A percentile compares a stretch with the other conserved stretches of the same genome.
Conservation (phyloP, 2,329 filamentous ascomycete species). For the Teratosphaeria gauchensis region DNA sequence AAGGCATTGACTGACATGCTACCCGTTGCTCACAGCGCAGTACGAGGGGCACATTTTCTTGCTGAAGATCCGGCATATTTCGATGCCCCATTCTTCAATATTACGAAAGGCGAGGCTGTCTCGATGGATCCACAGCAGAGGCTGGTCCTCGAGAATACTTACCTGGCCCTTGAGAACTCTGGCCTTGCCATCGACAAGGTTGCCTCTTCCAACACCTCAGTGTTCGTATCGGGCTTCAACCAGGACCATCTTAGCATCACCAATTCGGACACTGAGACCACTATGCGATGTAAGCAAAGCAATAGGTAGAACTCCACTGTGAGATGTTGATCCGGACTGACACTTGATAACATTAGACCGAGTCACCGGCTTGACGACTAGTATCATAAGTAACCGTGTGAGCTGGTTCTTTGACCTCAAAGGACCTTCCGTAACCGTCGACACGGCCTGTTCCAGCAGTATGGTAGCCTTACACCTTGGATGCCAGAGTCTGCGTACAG, state of each 20-base stretch:
- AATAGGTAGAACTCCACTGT: too few species aligned
- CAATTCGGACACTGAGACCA: constrained; percentile 1
- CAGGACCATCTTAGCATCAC: not conserved
- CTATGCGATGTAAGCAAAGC: not conserved
- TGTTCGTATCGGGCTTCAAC: constrained; percentile 3
- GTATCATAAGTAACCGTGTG: constrained; percentile 2
- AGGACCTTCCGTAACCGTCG: not conserved
- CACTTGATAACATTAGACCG: not conserved
- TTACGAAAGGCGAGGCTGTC: constrained; percentile 15
- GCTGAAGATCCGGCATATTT: constrained; percentile 1
- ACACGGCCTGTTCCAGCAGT: constrained; percentile 1
- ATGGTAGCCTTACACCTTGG: not conserved
- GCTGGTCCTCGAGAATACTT: constrained; percentile 17
- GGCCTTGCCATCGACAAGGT: constrained; percentile 1
- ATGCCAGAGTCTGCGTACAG: not conserved
- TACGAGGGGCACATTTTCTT: not conserved
- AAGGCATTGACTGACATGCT: too few species aligned
- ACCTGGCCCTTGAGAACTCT: constrained; percentile 22
- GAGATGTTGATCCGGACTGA: too few species aligned
- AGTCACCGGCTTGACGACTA: constrained; percentile 1
- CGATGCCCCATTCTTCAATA: constrained; percentile 8
- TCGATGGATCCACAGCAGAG: constrained; percentile 26
- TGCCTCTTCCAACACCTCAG: not conserved
- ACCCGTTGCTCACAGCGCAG: not conserved
- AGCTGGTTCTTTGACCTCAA: constrained; percentile 6